Base-by-base conservation (phyloP, 805 yeast genomes). In the Tetrapisispora nanseiensis region DNA sequence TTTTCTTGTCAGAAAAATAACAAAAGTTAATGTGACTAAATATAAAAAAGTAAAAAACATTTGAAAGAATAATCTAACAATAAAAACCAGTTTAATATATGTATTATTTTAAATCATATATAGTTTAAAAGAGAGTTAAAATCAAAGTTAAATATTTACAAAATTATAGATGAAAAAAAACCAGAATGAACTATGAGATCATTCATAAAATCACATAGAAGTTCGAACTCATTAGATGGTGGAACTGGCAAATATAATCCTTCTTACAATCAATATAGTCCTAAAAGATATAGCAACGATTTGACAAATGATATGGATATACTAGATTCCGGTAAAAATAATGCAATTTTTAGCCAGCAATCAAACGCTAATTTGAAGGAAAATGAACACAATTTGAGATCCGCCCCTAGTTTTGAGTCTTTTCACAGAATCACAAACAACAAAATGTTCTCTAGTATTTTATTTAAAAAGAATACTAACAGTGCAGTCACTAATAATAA, bases 201-300 rank as follows among this genome's bases (percentile, higher is more conserved):
- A 3, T 65, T 67, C 48, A 67, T 67, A 33, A 66, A 63, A 42
- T 54, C 71, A 6, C 69, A 66, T 43, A 56, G 59, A 29, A 56
- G 60, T 36, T 63, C 68, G 5, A 57, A 57, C 18, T 62, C 69
- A 1, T 48, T 56, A 23, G 62, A 55, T 18, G 52, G 49, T 23
- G 53, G 54, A 30, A 55, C 56, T 10, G 37, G 37, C 4, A 44
- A 28, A 28, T 36, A 30, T 24, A 31, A 21, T 19, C 18, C 34
- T 12, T 46, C 36, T 11, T 4, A 16, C 19, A 50, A 37, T 4
- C 42, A 41, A 18, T 40, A 29, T 32, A 40, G 22, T 21, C 30
- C 39, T 2, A 46, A 42, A 27, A 42, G 50, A 26, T 36, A 49
- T 24, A 40, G 46, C 20, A 44, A 49, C 28, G 58, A 54, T 18